Evolutionary conservation across 2,329 filamentous ascomycete genomes (phyloP).

Genomic region (Calycina herbarum): DNA sequence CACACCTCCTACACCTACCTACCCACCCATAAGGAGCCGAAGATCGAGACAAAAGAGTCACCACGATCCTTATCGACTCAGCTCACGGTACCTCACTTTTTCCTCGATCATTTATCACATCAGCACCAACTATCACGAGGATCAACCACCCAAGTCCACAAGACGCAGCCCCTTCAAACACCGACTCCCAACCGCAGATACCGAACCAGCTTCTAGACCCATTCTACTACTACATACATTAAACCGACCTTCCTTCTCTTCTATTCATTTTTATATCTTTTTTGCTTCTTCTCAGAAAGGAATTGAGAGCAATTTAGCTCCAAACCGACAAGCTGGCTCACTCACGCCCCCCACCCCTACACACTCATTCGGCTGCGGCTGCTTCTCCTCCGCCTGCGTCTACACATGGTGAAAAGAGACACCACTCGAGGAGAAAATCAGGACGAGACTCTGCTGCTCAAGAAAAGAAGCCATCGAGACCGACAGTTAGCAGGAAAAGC

Average conservation of each 20-base stretch:
- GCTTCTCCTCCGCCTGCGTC: slow-evolving; percentile 29
- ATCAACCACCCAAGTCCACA: slow-evolving; percentile 5
- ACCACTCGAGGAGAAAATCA: slow-evolving; percentile 28
- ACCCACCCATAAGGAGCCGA: background rate
- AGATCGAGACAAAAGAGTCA: slow-evolving; percentile 4
- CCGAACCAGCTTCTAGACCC: slow-evolving; percentile 1
- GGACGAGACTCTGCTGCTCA: slow-evolving; percentile 28
- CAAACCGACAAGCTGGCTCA: slow-evolving; percentile 31
- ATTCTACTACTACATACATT: background rate
- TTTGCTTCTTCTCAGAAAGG: background rate
- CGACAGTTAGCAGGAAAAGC: slow-evolving; percentile 23
- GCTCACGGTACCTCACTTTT: slow-evolving; percentile 1
- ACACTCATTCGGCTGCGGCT: slow-evolving; percentile 22
- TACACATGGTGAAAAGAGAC: slow-evolving; percentile 24
- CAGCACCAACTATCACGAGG: slow-evolving; percentile 13
- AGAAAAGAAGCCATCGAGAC: slow-evolving; percentile 27
- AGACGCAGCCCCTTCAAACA: slow-evolving; percentile 1
- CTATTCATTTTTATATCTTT: background rate
- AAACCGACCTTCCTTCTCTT: background rate
- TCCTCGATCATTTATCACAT: slow-evolving; percentile 11
- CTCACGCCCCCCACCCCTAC: slow-evolving; percentile 31
- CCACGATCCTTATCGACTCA: slow-evolving; percentile 1
- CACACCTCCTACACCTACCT: background rate
- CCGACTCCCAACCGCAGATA: background rate
- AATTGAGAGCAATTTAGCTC: slow-evolving; percentile 14